Conservation (phyloP, 805 yeast genomes). For the Phaffomyces opuntiae region DNA sequence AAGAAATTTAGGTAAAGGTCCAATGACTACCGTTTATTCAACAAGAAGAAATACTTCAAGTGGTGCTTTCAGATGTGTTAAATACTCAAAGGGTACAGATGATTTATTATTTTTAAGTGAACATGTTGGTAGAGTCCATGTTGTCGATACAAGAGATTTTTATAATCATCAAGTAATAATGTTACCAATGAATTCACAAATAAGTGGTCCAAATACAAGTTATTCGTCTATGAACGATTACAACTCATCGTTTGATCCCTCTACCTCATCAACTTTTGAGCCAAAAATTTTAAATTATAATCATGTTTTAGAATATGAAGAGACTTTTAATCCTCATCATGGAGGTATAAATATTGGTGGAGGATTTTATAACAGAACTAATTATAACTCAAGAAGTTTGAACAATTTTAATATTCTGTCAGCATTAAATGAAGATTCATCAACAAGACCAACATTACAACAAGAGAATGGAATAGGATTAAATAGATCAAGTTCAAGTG, state of each 20-base stretch:
- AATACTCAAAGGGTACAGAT: slow-evolving; percentile 59
- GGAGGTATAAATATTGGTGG: not conserved
- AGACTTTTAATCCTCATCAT: slow-evolving; percentile 3
- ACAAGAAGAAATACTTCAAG: slow-evolving; percentile 46
- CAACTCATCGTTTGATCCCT: not conserved
- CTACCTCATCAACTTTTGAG: slow-evolving; percentile 2
- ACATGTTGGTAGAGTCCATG: slow-evolving; percentile 82
- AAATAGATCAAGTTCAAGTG: slow-evolving; percentile 2
- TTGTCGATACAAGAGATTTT: slow-evolving; percentile 70
- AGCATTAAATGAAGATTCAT: slow-evolving; percentile 17
- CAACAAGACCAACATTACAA: not conserved
- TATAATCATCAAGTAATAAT: slow-evolving; percentile 70
- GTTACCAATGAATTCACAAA: slow-evolving; percentile 37
- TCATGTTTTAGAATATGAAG: slow-evolving; percentile 19
- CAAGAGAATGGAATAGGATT: slow-evolving; percentile 5
- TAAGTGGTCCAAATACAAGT: slow-evolving; percentile 2
- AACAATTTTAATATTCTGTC: slow-evolving; percentile 21
- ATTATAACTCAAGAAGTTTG: slow-evolving; percentile 15
- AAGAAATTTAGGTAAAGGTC: slow-evolving; percentile 45
- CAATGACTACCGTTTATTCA: slow-evolving; percentile 49
- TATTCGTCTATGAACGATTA: slow-evolving; percentile 4
- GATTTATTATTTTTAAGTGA: slow-evolving; percentile 75
- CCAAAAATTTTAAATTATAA: slow-evolving; percentile 21
- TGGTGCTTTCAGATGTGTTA: slow-evolving; percentile 64
- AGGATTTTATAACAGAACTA: slow-evolving; percentile 3